Conservation (phyloP, 192 early-diverging fungal genomes). For the Podochytrium sp. region DNA sequence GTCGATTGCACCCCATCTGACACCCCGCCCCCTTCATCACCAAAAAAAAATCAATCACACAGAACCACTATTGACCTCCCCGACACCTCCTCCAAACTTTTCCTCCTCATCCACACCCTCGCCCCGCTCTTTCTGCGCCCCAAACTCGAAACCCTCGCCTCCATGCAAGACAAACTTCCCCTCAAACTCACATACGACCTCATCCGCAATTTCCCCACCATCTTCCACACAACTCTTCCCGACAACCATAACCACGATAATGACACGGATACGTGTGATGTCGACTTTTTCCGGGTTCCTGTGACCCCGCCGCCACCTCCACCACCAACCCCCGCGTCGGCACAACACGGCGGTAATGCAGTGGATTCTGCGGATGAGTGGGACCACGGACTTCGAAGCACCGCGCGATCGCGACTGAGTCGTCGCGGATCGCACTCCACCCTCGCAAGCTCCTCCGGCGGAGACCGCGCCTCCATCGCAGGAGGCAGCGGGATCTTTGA, state of each 20-base stretch:
- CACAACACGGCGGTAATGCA: not conserved
- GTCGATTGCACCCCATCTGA: not conserved
- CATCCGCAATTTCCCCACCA: slow-evolving; percentile 26
- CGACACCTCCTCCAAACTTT: slow-evolving; percentile 23
- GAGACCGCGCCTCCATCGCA: not conserved
- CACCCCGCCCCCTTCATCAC: not conserved
- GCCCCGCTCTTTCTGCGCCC: slow-evolving; percentile 43
- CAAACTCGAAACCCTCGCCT: slow-evolving; percentile 20
- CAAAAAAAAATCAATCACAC: no score
- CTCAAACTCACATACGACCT: slow-evolving; percentile 38
- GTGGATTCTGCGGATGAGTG: no score
- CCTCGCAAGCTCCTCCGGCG: not conserved
- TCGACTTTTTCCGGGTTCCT: not conserved
- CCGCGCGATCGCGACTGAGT: no score
- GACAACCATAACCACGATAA: not conserved
- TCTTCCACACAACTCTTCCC: slow-evolving; percentile 28
- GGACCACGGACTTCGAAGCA: no score
- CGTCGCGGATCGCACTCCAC: not conserved
- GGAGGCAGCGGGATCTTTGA: not conserved
- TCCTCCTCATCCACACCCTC: slow-evolving; percentile 29
- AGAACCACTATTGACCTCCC: slow-evolving; percentile 16
- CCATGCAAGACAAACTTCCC: slow-evolving; percentile 34
- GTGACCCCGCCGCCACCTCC: slow-evolving; percentile 2
- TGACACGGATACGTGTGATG: not conserved
- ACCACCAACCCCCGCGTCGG: slow-evolving; percentile 30